Conservation (phyloP, 176 grass and related monocot species). For the Eragrostis curvula region DNA sequence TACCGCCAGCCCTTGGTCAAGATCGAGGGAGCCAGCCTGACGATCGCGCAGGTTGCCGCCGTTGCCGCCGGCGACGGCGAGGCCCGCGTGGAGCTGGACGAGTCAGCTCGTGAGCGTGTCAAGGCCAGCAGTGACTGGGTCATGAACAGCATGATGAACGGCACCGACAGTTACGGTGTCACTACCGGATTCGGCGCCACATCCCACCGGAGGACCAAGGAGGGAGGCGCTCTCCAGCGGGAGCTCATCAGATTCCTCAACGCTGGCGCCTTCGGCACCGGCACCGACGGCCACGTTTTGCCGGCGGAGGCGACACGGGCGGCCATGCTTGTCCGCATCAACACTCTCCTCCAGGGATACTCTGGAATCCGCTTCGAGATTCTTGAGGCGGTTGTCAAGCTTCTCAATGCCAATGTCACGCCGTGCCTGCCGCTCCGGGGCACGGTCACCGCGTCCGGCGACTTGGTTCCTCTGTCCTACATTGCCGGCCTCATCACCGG, state of each 20-base stretch:
- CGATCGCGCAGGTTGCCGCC: constrained; percentile 49
- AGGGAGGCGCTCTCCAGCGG: constrained; percentile 56
- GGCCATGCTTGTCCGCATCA: constrained; percentile 67
- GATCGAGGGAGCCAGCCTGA: constrained; percentile 57
- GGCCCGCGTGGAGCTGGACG: constrained; percentile 48
- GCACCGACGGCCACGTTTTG: constrained; percentile 42
- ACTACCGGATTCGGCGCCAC: constrained; percentile 69
- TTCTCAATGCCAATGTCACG: constrained; percentile 60
- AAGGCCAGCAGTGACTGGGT: constrained; percentile 70
- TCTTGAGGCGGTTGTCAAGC: constrained; percentile 51
- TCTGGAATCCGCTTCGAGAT: constrained; percentile 71
- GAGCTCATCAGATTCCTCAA: constrained; percentile 76
- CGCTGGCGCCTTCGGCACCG: constrained; percentile 57
- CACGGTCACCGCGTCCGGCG: constrained; percentile 67
- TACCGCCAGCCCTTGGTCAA: constrained; percentile 49
- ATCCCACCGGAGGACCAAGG: constrained; percentile 57
- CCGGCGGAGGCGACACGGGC: constrained; percentile 46
- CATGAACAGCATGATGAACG: constrained; percentile 62
- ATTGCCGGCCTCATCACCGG: constrained; percentile 61
- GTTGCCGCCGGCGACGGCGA: constrained; percentile 37
- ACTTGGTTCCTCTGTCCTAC: constrained; percentile 64
- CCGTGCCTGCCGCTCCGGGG: constrained; percentile 62
- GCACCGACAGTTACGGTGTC: constrained; percentile 67
- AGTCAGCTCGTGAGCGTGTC: constrained; percentile 42
- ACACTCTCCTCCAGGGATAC: constrained; percentile 64